Evolutionary conservation across 352 stramenopile species (phyloP).

Genomic region (Phytopythium boreale): DNA sequence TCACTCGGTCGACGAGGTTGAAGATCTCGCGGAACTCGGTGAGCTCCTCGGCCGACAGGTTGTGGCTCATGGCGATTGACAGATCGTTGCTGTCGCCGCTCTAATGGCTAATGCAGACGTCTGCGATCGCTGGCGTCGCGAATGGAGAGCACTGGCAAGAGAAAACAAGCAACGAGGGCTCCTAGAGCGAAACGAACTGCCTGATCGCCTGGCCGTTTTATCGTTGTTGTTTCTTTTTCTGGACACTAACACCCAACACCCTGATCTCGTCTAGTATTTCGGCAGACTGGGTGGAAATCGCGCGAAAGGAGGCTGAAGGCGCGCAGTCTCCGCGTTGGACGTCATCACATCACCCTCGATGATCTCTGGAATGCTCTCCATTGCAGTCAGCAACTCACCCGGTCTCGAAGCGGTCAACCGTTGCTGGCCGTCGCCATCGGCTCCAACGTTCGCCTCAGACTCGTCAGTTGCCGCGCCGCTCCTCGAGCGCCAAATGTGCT

Average conservation of each 20-base stretch:
- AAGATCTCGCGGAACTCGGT: conserved; percentile 94
- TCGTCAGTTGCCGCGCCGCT: background rate
- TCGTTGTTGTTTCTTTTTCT: background rate
- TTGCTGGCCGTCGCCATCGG: background rate
- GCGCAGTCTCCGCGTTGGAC: background rate
- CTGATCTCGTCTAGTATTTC: background rate
- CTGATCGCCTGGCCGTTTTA: background rate
- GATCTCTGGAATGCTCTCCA: background rate
- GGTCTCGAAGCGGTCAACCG: background rate
- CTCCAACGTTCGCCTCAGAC: background rate
- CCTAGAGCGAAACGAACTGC: background rate
- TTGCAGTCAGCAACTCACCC: background rate
- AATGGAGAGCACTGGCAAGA: background rate
- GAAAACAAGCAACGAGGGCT: background rate
- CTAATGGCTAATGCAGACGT: background rate
- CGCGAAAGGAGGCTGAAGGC: background rate
- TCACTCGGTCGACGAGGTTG: conserved; percentile 90
- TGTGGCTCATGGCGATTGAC: conserved; percentile 44
- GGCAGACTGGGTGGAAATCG: background rate
- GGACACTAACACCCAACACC: background rate
- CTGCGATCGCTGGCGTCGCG: too few species aligned
- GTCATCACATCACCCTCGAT: too few species aligned
- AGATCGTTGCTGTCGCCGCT: background rate
- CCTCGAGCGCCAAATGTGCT: conserved; percentile 3
- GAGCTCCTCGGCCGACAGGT: conserved; percentile 78